Conservation (phyloP, 2,329 filamentous ascomycete genomes). For the Penicillium occitanis region DNA sequence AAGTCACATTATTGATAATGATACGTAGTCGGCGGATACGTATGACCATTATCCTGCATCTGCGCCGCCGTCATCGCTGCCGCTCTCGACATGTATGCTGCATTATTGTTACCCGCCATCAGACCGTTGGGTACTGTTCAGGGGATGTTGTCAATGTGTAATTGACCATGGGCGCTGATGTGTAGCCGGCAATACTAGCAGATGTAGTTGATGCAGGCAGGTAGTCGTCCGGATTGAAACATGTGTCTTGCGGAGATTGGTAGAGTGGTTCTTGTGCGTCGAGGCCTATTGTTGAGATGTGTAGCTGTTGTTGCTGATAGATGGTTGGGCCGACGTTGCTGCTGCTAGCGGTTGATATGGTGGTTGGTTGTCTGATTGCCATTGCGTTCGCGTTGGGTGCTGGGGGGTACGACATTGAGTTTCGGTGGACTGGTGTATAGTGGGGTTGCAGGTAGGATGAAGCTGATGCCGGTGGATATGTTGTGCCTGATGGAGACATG, state of each 20-base stretch:
- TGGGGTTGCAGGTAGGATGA: slow-evolving; percentile 14
- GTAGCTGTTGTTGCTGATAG: slow-evolving; percentile 5
- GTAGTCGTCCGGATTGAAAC: slow-evolving; percentile 25
- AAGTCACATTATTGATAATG: background rate
- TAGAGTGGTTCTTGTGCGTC: slow-evolving; percentile 27
- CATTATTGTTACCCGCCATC: background rate
- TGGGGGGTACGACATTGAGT: slow-evolving; percentile 28
- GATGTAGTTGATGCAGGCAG: slow-evolving; percentile 15
- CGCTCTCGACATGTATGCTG: background rate
- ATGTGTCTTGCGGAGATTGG: slow-evolving; percentile 29
- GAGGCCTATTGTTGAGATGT: slow-evolving; percentile 30
- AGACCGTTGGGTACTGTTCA: background rate
- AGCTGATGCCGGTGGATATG: slow-evolving; percentile 13
- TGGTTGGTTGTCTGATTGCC: slow-evolving; percentile 11
- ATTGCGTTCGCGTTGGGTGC: slow-evolving; percentile 22
- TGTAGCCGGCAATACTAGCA: slow-evolving; percentile 9
- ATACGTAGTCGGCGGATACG: background rate
- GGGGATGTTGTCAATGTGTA: slow-evolving; percentile 16
- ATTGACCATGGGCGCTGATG: slow-evolving; percentile 15
- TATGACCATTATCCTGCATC: slow-evolving; percentile 2
- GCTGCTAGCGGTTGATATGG: background rate
- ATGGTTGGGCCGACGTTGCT: background rate
- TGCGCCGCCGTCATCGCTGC: background rate
- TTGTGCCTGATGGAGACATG: slow-evolving; percentile 12
- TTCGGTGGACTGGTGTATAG: slow-evolving; percentile 21